Evolutionary conservation across 805 yeast genomes (phyloP), one percentile per base, ranked within the genome.

Genomic region (Saturnispora hagleri): DNA sequence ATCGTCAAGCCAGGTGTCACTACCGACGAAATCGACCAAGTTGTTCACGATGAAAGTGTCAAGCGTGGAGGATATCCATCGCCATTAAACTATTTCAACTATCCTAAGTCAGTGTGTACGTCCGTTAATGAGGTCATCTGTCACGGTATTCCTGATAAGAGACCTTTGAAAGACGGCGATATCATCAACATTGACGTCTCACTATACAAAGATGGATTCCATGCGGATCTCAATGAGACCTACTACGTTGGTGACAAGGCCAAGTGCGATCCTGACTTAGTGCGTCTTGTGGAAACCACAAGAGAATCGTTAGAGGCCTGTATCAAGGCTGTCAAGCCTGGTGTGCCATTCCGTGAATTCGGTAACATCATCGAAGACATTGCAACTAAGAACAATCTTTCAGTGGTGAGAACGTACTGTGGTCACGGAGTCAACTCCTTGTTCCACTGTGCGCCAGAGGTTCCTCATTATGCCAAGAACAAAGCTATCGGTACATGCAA

Each of bases 71-170:
- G 90, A 3, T 93, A 93, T 66, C 99, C 99, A 18, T 88, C 97
- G 12, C 96, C 99, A 3, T 73, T 91, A 57, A 93, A 93, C 72
- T 93, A 93, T 72, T 90, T 84, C 72, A 86, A 89, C 69, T 93
- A 81, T 72, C 97, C 98, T 43, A 90, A 89, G 66, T 81, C 93
- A 22, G 78, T 88, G 42, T 93, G 99, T 70, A 89, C 96, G 1
- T 89, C 97, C 2, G 84, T 93, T 43, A 93, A 93, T 69, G 99
- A 93, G 73, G 82, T 89, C 53, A 86, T 93, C 55, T 93, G 99
- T 67, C 99, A 93, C 68, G 99, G 99, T 57, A 86, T 93, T 53
- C 99, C 99, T 27, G 99, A 93, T 69, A 77, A 86, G 70, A 78
- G 90, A 51, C 82, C 82, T 34, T 75, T 93, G 57, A 71, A 87